phyloP scores from a whole-genome alignment of 495 filamentous ascomycete genomes.

The Arthonia radiata region DNA sequence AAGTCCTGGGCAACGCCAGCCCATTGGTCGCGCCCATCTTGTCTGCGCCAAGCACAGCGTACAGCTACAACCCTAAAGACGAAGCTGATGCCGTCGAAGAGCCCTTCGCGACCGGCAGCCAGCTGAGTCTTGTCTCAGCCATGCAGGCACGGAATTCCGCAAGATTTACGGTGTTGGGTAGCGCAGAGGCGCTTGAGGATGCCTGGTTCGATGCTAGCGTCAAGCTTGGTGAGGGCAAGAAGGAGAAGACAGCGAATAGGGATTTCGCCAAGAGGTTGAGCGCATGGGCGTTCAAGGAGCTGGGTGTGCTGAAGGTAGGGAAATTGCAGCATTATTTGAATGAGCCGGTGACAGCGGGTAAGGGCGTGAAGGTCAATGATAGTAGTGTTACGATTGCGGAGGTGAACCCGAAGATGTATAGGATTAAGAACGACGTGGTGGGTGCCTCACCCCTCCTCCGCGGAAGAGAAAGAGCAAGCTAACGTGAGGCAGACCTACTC shows the following conservation, averaged over 20 bases:
- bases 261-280: slow-evolving; percentile 67
- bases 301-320: slow-evolving; percentile 66
- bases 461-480: no score
- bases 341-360: slow-evolving; percentile 18
- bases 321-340: slow-evolving; percentile 57
- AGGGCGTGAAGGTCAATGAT: slow-evolving; percentile 7
- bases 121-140: slow-evolving; percentile 57
- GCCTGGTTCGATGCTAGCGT: slow-evolving; percentile 75
- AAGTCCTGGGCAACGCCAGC: slow-evolving; percentile 49
- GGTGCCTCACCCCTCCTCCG: no score
- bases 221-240: slow-evolving; percentile 26
- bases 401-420: slow-evolving; percentile 70
- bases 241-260: slow-evolving; percentile 44
- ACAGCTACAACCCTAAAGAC: slow-evolving; percentile 87
- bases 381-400: slow-evolving; percentile 11
- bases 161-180: slow-evolving; percentile 66
- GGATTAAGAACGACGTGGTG: slow-evolving; percentile 93
- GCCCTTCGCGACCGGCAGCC: slow-evolving; percentile 57
- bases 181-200: slow-evolving; percentile 65
- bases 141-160: slow-evolving; percentile 86
- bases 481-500: slow-evolving; percentile 67
- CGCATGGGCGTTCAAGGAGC: slow-evolving; percentile 84
- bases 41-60: slow-evolving; percentile 56
- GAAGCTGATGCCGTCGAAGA: slow-evolving; percentile 50
- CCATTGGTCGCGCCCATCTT: slow-evolving; percentile 59